Evolutionary conservation across 805 yeast species (phyloP), one percentile per base, ranked within the genome.

Genomic region (Torulaspora microellipsoides): DNA sequence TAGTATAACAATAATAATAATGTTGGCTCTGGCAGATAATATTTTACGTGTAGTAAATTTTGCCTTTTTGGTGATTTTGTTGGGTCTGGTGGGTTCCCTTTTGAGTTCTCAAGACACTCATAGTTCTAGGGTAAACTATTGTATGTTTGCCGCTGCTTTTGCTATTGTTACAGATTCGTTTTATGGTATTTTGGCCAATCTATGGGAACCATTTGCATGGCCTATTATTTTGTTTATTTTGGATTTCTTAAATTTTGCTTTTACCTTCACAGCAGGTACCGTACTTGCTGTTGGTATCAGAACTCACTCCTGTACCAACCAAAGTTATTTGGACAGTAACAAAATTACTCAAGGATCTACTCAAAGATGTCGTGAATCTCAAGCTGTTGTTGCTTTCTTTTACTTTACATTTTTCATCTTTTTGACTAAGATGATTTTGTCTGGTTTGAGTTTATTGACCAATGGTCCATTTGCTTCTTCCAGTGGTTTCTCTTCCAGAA

Each of bases 361-460:
- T 15, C 85, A 80, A 61, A 81, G 98, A 76, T 93, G 99, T 75
- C 86, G 97, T 77, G 83, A 87, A 73, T 89, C 95, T 44, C 98
- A 93, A 77, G 88, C 88, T 50, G 66, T 83, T 14, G 76, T 73
- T 56, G 89, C 90, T 40, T 85, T 86, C 80, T 76, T 85, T 62
- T 93, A 80, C 83, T 82, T 93, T 68, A 76, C 93, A 45, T 81
- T 84, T 76, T 78, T 81, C 63, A 68, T 82, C 65, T 84, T 87
- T 66, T 67, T 87, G 52, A 84, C 76, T 58, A 78, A 89, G 53
- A 59, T 78, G 48, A 69, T 69, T 50, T 64, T 80, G 65, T 74
- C 82, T 44, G 53, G 66, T 39, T 66, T 75, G 48, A 72, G 79
- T 41, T 66, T 85, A 66, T 65, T 79, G 59, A 65, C 76, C 51